phyloP scores from a whole-genome alignment of 1,139 yeast species.

The Kodamaea alishanica region DNA sequence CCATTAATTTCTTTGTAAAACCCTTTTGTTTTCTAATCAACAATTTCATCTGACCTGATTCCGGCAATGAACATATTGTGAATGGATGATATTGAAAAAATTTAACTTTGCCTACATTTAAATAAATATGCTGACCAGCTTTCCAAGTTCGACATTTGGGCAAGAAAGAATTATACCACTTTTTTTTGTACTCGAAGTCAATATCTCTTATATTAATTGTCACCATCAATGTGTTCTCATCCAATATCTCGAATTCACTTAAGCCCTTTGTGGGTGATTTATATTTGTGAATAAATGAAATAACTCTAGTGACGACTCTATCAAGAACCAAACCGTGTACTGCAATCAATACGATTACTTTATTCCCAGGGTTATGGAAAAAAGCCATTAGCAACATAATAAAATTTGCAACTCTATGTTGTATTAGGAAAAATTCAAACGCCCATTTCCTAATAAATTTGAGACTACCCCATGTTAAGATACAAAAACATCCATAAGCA shows the following conservation, averaged over 20 bases:
- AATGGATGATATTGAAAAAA: conserved; percentile 47
- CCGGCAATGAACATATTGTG: conserved; percentile 40
- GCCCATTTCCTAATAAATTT: conserved; percentile 37
- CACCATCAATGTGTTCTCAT: conserved; percentile 40
- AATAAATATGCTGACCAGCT: conserved; percentile 46
- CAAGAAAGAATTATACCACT: conserved; percentile 31
- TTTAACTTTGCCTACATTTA: conserved; percentile 38
- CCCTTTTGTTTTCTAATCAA: conserved; percentile 42
- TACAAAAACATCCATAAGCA: conserved; percentile 35
- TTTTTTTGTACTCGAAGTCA: conserved; percentile 12
- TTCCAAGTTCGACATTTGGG: conserved; percentile 44
- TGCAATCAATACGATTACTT: conserved; percentile 36
- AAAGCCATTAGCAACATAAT: conserved; percentile 43
- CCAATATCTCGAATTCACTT: conserved; percentile 39
- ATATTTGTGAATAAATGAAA: conserved; percentile 30
- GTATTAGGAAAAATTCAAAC: conserved; percentile 43
- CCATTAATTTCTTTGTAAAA: conserved; percentile 38
- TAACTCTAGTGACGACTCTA: conserved; percentile 31
- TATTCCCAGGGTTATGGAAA: conserved; percentile 39
- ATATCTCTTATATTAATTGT: conserved; percentile 31
- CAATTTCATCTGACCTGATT: conserved; percentile 35
- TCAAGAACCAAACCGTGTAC: conserved; percentile 48
- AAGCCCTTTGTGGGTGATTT: conserved; percentile 39
- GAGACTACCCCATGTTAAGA: conserved; percentile 38
- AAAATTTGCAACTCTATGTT: conserved; percentile 41